Base-by-base conservation (phyloP, 1,284 basidiomycete genomes). In the Schizophyllum commune region DNA sequence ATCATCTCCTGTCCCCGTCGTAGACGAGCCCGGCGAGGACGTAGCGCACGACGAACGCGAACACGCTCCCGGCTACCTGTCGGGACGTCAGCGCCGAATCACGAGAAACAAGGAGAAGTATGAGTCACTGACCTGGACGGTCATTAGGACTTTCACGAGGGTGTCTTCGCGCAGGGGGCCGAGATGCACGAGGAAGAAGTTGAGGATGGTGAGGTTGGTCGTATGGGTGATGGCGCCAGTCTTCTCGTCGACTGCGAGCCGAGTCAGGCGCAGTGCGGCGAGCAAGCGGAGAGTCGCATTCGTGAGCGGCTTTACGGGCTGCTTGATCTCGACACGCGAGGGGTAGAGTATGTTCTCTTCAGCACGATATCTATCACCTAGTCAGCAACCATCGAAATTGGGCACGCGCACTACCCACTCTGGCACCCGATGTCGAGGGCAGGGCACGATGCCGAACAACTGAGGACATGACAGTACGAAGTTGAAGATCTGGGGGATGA, bases 401-500 rank as follows among this genome's bases (percentile, higher is more conserved):
- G 55, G 27, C 20, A 55, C n/a, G 56, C n/a, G 57, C 13, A 20
- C 22, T 27, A 73, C 80, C 65, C 70, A 94, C 92, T 85, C 83
- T 59, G 97, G 97, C 15, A 99, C 82, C 32, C 97, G 84, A 75
- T 99, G 97, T 54, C 97, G 79, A 1, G 97, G 97, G 69, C 95
- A 98, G 0, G 91, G 90, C 6, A 99, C 92, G 8, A 99, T 73
- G 1, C 92, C 92, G 70, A 98, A 98, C 1, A 99, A 77, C 72
- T 99, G 97, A 3, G 97, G 97, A 67, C 90, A 93, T 21, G 94
- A 97, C 51, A 98, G 80, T 53, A 98, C 58, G 69, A 99, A 99
- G 74, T 99, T 99, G 84, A 98, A 93, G 65, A 98, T 91, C 72
- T 99, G 97, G 4, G 97, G 97, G 34, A 98, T 80, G 79, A 99